Evolutionary conservation across 169 alveolate species (phyloP).

Genomic region (Babesia caballi): DNA sequence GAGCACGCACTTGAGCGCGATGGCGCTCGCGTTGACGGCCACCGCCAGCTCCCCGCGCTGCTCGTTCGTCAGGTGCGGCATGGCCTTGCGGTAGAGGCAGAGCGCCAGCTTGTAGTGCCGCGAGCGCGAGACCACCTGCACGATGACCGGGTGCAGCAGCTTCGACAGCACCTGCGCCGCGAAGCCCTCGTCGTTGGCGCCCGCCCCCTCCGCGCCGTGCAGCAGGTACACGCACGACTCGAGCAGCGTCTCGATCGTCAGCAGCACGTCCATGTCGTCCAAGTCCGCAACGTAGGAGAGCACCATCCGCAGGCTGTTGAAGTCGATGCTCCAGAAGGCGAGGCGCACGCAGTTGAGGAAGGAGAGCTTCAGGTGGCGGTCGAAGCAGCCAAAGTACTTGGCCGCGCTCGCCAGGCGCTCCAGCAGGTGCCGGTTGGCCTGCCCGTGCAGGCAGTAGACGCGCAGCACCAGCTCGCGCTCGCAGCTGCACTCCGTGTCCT

Average conservation of each 20-base stretch:
- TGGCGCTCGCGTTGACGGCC: conserved; percentile 20
- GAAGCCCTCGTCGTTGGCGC: not conserved
- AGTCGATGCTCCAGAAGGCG: conserved; percentile 27
- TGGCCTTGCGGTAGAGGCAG: conserved; percentile 8
- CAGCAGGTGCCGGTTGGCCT: not conserved
- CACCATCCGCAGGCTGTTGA: conserved; percentile 16
- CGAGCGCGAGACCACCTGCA: conserved; percentile 20
- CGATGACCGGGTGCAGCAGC: conserved; percentile 6
- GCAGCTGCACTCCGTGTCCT: conserved; percentile 17
- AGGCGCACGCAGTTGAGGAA: conserved; percentile 19
- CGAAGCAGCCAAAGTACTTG: conserved; percentile 3
- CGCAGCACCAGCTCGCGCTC: conserved; percentile 29
- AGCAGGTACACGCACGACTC: conserved; percentile 25
- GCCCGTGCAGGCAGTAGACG: conserved; percentile 18
- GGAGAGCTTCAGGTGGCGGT: conserved; percentile 3
- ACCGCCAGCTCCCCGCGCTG: conserved; percentile 5
- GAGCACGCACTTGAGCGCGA: conserved; percentile 12
- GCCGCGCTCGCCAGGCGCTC: not conserved
- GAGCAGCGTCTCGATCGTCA: conserved; percentile 7
- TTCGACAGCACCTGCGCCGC: not conserved
- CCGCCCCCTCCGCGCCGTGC: conserved; percentile 7
- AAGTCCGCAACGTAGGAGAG: conserved; percentile 6
- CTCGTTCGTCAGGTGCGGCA: not conserved
- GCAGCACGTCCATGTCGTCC: conserved; percentile 18
- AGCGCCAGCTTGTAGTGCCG: conserved; percentile 1